These are phyloP conservation scores for Heliocybe sulcata DNA, from an alignment of 1,284 basidiomycete genomes.

Conservation along the genomic window DNA sequence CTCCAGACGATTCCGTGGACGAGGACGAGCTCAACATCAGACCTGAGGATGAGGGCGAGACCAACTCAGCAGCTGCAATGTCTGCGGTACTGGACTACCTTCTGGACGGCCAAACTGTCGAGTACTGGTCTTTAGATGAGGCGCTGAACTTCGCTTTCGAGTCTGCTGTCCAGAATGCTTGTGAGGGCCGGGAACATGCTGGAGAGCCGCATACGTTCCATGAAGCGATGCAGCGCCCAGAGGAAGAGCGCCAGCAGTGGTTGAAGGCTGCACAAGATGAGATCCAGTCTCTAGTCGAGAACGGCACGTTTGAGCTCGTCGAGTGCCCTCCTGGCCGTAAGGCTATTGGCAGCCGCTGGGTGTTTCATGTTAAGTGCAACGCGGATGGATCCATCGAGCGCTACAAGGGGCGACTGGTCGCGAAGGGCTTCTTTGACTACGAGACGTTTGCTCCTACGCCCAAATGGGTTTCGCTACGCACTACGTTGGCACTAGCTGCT, in stretches of 20 bases:
- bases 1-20: too few species aligned
- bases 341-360: conserved; percentile 16
- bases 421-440: too few species aligned
- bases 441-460: too few species aligned
- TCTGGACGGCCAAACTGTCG: background rate
- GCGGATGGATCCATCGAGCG: conserved; percentile 22
- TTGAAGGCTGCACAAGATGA: background rate
- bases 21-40: too few species aligned
- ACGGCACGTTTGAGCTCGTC: background rate
- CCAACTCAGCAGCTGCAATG: background rate
- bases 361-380: conserved; percentile 32
- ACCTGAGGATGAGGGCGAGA: too few species aligned
- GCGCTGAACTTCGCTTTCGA: background rate
- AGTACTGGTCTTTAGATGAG: background rate
- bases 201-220: background rate
- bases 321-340: background rate
- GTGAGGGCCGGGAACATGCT: background rate
- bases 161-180: background rate
- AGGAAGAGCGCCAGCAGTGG: background rate
- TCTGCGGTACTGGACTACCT: background rate
- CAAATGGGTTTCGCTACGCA: too few species aligned
- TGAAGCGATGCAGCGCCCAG: background rate
- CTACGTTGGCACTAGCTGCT: too few species aligned
- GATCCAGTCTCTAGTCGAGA: background rate
- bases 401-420: conserved; percentile 30